Percentiles rank a stretch among this genome's conserved stretches.
Evolutionary conservation across 345 rosid genomes (phyloP).

Genomic region (Lepidium africanum): DNA sequence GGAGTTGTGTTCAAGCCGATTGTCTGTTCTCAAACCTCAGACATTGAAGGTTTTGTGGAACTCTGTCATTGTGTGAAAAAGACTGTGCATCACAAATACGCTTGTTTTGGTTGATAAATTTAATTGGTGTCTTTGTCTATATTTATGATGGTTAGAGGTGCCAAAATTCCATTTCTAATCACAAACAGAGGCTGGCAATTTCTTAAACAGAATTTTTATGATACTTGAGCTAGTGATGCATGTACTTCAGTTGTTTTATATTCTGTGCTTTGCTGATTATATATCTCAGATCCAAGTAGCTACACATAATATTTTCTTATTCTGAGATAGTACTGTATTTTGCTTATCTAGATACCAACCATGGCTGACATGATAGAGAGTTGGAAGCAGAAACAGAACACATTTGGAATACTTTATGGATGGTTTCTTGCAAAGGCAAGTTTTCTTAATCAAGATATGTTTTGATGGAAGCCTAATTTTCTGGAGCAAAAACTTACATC

Average conservation of each 20-base stretch:
- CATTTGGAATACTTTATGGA: conserved; percentile 82
- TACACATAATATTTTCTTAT: not conserved
- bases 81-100: not conserved
- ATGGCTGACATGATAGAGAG: conserved; percentile 82
- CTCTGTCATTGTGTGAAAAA: not conserved
- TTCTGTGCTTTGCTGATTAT: conserved; percentile 12
- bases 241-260: not conserved
- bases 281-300: not conserved
- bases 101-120: not conserved
- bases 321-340: not conserved
- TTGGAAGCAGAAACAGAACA: conserved; percentile 86
- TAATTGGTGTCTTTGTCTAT: not conserved
- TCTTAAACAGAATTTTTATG: not conserved
- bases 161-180: not conserved
- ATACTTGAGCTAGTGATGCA: not conserved
- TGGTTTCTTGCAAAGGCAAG: conserved; percentile 97
- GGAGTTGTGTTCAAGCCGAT: conserved; percentile 86
- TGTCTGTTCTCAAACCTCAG: conserved; percentile 71
- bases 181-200: not conserved
- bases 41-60: conserved; percentile 50
- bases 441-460: not conserved
- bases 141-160: not conserved
- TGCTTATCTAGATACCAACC: conserved; percentile 65
- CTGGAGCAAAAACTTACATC: conserved; percentile 7
- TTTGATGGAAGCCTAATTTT: not conserved